Evolutionary conservation across 1,284 basidiomycete genomes (phyloP), one percentile per base, ranked within the genome.

Genomic region (Athelia sp.): DNA sequence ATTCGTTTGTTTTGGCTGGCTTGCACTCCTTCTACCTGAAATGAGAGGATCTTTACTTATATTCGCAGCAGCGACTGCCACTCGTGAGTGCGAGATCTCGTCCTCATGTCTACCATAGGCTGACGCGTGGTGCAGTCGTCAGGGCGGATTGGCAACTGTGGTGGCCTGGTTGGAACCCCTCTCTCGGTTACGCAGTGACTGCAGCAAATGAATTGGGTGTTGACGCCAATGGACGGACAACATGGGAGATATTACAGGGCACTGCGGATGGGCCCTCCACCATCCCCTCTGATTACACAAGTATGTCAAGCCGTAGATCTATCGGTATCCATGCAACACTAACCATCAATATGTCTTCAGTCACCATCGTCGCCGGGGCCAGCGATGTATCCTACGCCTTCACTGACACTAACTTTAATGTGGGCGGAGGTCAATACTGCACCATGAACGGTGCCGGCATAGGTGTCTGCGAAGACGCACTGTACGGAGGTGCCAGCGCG

Each of bases 391-490:
- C 36, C 19, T 40, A 17, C 36, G 15, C 36, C 19, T 40, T 40
- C 36, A 40, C 36, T n/a, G 36, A 40, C 36, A 40, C 36, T 4
- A 17, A 4, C 6, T 40, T 8, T n/a, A 21, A n/a, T 40, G 15
- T 40, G 6, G 36, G 36, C 36, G 36, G 36, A 6, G 15, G 8
- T 4, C n/a, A 40, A 21, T 40, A 40, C 36, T 40, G 36, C 36
- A 40, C 36, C 9, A 40, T 40, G 19, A 40, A 8, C 6, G 81
- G 96, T 98, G 53, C 84, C 4, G 26, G 26, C 4, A 29, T 13
- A 13, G 26, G 26, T 6, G 26, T 29, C 6, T 29, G 26, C 13
- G 13, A 29, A 4, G 26, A 29, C 26, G 26, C 4, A 13, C 6
- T 29, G 6, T 29, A 29, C 13, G 26, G 26, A 13, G 13, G 26